Evolutionary conservation across 164 flowering plant genomes (phyloP).

Genomic region (Houttuynia cordata): DNA sequence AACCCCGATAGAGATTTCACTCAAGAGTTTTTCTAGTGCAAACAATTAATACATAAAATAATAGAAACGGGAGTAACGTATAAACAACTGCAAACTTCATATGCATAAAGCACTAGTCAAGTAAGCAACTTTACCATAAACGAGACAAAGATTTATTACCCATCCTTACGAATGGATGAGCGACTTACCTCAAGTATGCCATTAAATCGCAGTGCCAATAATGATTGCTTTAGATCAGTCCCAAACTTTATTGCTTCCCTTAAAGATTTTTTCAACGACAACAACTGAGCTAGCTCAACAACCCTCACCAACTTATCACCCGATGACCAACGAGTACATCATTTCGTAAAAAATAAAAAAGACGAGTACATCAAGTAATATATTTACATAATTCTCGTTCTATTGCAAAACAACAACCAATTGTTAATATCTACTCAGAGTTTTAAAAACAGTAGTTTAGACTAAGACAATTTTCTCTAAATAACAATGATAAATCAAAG

Average conservation of each 20-base stretch:
- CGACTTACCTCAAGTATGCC: constrained; percentile 61
- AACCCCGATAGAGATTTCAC: constrained; percentile 14
- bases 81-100: neutral
- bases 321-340: constrained; percentile 14
- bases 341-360: no score
- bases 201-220: constrained; percentile 76
- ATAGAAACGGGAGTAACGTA: neutral
- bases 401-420: neutral
- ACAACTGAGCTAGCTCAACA: constrained; percentile 71
- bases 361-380: no score
- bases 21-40: constrained; percentile 56
- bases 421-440: no score
- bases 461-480: neutral
- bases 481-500: neutral
- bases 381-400: neutral
- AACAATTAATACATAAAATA: neutral
- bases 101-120: no score
- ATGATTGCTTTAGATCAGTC: constrained; percentile 76
- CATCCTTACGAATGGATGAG: neutral
- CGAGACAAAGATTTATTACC: neutral
- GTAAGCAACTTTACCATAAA: no score
- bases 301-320: constrained; percentile 93
- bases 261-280: constrained; percentile 73
- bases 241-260: constrained; percentile 89
- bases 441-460: neutral